Conservation (phyloP, 495 filamentous ascomycete species). For the Aspergillus haitiensis region DNA sequence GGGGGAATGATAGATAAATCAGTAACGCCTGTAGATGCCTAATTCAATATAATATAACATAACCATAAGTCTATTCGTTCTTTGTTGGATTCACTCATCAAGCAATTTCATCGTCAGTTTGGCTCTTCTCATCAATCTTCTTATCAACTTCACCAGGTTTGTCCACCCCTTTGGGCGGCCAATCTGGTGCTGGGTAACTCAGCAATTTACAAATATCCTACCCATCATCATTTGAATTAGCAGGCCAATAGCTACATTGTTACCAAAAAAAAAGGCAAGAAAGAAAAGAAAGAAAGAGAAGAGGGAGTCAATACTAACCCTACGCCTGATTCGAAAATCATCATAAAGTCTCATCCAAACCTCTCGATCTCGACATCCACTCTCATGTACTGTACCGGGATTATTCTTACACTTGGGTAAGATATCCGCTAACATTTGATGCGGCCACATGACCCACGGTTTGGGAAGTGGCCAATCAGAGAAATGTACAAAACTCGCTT, state of each 20-base stretch:
- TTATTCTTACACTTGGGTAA: conserved; percentile 60
- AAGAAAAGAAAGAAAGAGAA: neutral
- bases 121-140: neutral
- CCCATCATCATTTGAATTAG: neutral
- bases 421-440: conserved; percentile 51
- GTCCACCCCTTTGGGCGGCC: conserved; percentile 22
- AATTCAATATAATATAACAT: neutral
- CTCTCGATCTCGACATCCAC: conserved; percentile 61
- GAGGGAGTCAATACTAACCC: conserved; percentile 43
- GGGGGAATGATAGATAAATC: neutral
- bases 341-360: conserved; percentile 72
- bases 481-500: conserved; percentile 80
- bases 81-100: too few relatives aligned
- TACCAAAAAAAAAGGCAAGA: neutral
- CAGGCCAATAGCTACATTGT: neutral
- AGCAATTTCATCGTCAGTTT: neutral
- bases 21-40: conserved; percentile 5
- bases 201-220: conserved; percentile 52
- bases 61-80: neutral
- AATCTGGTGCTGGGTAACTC: conserved; percentile 49
- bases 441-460: conserved; percentile 68
- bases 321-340: conserved; percentile 62
- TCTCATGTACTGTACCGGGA: conserved; percentile 44
- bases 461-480: conserved; percentile 80
- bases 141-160: neutral